Conservation (phyloP, 148 eudicot species). For the Camellia japonica region DNA sequence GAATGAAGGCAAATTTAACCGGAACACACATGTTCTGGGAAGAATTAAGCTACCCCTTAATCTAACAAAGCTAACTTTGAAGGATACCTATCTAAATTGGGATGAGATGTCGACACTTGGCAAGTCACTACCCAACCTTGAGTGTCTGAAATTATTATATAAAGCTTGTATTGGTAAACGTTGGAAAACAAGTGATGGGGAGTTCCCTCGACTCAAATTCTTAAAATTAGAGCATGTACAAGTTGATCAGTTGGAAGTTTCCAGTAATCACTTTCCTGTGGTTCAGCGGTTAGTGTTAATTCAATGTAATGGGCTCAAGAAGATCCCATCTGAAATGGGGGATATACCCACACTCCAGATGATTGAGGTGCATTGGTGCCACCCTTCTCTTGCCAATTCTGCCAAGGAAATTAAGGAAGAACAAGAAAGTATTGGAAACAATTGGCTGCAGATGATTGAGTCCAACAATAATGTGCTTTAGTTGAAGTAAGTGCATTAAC, state of each 20-base stretch:
- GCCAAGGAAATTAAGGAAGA: background rate
- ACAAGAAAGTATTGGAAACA: background rate
- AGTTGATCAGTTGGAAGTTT: background rate
- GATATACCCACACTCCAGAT: background rate
- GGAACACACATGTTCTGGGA: background rate
- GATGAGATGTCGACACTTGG: constrained; percentile 13
- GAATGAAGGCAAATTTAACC: too few relatives aligned
- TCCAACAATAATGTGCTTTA: too few relatives aligned
- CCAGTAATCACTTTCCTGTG: background rate
- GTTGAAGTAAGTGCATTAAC: too few relatives aligned
- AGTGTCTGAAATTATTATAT: background rate
- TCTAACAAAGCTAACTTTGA: constrained; percentile 15
- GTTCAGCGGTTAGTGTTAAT: background rate
- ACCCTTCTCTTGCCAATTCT: background rate
- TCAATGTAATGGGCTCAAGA: background rate
- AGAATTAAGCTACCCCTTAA: constrained; percentile 8
- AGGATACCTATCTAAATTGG: constrained; percentile 6
- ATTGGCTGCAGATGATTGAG: background rate
- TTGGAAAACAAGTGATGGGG: background rate
- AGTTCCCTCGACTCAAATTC: constrained; percentile 8
- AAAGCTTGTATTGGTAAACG: background rate
- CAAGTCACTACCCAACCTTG: constrained; percentile 6
- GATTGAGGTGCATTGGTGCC: background rate
- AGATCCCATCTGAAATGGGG: background rate
- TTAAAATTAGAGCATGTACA: background rate